Evolutionary conservation across 2,329 filamentous ascomycete species (phyloP), one percentile per base, ranked within the genome.

Genomic region (Stachybotrys elegans): DNA sequence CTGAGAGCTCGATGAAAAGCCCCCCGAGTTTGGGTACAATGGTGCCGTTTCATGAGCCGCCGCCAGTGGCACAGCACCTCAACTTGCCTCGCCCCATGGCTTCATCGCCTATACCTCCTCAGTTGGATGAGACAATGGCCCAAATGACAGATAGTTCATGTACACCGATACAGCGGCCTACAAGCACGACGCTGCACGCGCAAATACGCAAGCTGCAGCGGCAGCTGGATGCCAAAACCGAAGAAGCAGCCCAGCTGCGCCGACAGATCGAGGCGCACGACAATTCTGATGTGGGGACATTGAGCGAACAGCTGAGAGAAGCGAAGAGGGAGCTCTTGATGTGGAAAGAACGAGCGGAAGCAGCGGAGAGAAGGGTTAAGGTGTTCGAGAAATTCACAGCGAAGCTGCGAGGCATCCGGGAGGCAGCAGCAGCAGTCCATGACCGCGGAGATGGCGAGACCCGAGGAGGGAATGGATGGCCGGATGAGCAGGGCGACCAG

Each of bases 291-390:
- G 54, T 73, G 14, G 69, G 70, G 2, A 67, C 65, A 5, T 52
- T 80, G 43, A 70, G 68, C 43, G 71, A 77, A 49, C 66, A 76
- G 50, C 53, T 83, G 36, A 59, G 70, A 17, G 60, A 59, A 25
- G 60, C 63, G 2, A 60, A 54, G 23, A 52, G 54, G 12, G 61
- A 66, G 20, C 47, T 55, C 5, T 51, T 51, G 1, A 67, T 62
- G 48, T 84, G 80, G 81, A 73, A 67, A 49, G 68, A 66, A 23
- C 66, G 77, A 23, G 81, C 81, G 0, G 70, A 79, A 52, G 65
- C 68, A 4, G 78, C 79, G 0, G 79, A 84, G 61, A 68, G 62
- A 47, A 67, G 73, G 40, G 56, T 81, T 16, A 64, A 67, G 4
- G 67, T 72, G 20, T 70, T 76, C 46, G 68, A 77, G 54, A 58